These are phyloP conservation scores for Cucurbita pepo DNA, from an alignment of 306 rosid species.

Conservation along the genomic window DNA sequence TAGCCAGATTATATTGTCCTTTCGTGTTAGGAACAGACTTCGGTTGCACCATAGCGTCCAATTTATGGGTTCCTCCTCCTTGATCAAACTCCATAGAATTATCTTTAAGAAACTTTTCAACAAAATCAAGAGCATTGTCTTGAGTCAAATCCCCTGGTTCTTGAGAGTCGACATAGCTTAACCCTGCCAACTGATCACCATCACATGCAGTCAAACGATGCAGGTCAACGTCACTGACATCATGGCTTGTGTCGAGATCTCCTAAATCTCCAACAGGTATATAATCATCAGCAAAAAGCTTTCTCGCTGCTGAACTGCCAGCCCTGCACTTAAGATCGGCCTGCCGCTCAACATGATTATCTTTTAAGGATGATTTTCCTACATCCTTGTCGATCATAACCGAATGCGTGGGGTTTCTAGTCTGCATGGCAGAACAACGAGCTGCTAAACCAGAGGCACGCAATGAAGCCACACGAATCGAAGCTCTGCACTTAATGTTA, in stretches of 20 bases:
- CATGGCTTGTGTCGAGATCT: slow-evolving; percentile 13
- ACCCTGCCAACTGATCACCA: slow-evolving; percentile 28
- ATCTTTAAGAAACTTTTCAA: slow-evolving; percentile 53
- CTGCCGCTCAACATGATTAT: slow-evolving; percentile 15
- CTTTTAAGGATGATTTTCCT: slow-evolving; percentile 9
- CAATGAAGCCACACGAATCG: slow-evolving; percentile 28
- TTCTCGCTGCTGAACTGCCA: slow-evolving; percentile 52
- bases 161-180: slow-evolving; percentile 74
- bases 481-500: slow-evolving; percentile 13
- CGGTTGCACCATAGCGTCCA: slow-evolving; percentile 20
- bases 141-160: slow-evolving; percentile 84
- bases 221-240: slow-evolving; percentile 17
- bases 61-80: slow-evolving; percentile 17
- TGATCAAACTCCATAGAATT: slow-evolving; percentile 31
- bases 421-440: slow-evolving; percentile 15
- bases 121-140: slow-evolving; percentile 70
- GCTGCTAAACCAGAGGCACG: slow-evolving; percentile 52
- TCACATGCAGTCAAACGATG: slow-evolving; percentile 23
- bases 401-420: slow-evolving; percentile 11
- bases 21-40: slow-evolving; percentile 22
- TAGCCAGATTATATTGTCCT: slow-evolving; percentile 52
- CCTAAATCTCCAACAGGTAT: slow-evolving; percentile 12
- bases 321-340: slow-evolving; percentile 6
- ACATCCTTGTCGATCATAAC: slow-evolving; percentile 10
- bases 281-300: slow-evolving; percentile 49